phyloP scores from a whole-genome alignment of 1,139 yeast genomes.

The Geotrichum macrosporum region DNA sequence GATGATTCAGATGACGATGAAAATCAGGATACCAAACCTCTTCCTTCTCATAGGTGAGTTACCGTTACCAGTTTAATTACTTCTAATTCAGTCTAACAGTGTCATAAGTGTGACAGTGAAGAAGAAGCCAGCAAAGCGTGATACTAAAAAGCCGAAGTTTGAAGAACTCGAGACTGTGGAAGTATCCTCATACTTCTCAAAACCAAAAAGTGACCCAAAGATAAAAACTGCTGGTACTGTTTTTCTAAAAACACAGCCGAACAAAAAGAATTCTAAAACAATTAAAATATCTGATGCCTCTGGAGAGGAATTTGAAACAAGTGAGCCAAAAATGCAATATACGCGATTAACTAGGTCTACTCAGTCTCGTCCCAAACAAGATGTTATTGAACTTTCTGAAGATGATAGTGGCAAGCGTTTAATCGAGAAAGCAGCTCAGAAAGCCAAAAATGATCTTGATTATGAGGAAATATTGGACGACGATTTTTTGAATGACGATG shows the following conservation, averaged over 20 bases:
- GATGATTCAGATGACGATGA: constrained; percentile 19
- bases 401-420: constrained; percentile 3
- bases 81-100: no score
- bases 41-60: no score
- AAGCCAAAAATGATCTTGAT: constrained; percentile 1
- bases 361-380: not conserved
- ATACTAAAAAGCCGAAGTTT: constrained; percentile 14
- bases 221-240: not conserved
- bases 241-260: not conserved
- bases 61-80: no score
- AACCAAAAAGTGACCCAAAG: constrained; percentile 11
- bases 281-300: not conserved
- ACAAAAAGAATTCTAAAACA: not conserved
- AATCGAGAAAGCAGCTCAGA: not conserved
- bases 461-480: no score
- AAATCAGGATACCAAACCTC: no score
- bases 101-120: no score
- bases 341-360: not conserved
- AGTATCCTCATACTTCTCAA: constrained; percentile 25
- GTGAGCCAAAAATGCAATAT: not conserved
- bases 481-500: constrained; percentile 18
- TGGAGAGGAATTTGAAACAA: constrained; percentile 1
- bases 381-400: constrained; percentile 4
- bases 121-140: constrained; percentile 13
- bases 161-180: constrained; percentile 24